Evolutionary conservation across 1,139 yeast species (phyloP).

Genomic region (Zygotorulaspora mrakii): DNA sequence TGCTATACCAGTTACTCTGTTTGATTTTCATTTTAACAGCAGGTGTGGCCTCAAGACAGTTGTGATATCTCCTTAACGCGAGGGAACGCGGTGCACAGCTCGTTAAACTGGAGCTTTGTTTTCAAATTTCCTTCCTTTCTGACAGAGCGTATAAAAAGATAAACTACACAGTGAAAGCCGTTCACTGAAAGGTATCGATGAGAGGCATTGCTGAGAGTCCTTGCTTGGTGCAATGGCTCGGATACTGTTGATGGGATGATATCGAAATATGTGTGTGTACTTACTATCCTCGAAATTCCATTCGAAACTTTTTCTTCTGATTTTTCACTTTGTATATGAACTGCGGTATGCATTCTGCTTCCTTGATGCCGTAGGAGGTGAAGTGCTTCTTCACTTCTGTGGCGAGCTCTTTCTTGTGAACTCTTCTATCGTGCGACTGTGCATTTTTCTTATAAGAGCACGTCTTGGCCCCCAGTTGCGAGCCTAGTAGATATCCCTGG

Average conservation of each 20-base stretch:
- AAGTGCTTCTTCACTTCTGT: slow-evolving; percentile 25
- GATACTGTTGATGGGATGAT: no score
- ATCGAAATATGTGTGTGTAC: no score
- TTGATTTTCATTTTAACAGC: no score
- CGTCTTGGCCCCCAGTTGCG: slow-evolving; percentile 34
- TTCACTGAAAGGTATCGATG: not conserved
- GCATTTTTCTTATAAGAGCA: slow-evolving; percentile 27
- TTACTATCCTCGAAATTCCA: slow-evolving; percentile 29
- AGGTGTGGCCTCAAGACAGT: not conserved
- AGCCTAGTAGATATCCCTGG: slow-evolving; percentile 34
- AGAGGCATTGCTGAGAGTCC: no score
- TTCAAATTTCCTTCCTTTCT: not conserved
- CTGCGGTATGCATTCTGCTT: slow-evolving; percentile 36
- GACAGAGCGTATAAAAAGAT: slow-evolving; percentile 1
- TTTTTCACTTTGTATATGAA: slow-evolving; percentile 37
- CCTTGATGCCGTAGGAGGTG: slow-evolving; percentile 27
- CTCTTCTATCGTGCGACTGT: slow-evolving; percentile 26
- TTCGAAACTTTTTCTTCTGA: slow-evolving; percentile 32
- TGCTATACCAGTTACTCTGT: no score
- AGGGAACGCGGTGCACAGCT: not conserved
- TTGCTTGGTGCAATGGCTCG: no score
- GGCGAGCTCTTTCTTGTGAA: slow-evolving; percentile 9
- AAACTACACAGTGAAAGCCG: not conserved
- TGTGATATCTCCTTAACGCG: not conserved
- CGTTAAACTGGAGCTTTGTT: no score